phyloP scores from a whole-genome alignment of 306 rosid species.

The Luffa aegyptiaca region DNA sequence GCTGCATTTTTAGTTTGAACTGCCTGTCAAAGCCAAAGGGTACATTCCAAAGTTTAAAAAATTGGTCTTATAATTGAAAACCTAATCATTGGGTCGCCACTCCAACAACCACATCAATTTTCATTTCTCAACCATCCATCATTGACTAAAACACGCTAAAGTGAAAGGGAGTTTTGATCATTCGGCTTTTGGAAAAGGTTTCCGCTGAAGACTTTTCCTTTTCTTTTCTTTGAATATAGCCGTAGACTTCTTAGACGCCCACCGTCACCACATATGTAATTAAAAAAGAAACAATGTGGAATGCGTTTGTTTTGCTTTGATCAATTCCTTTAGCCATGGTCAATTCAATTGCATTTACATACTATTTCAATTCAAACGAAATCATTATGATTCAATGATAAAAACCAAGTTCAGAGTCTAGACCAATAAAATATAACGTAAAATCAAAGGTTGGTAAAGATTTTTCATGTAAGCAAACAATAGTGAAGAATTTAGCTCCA shows the following conservation, averaged over 20 bases:
- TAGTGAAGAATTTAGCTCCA: neutral
- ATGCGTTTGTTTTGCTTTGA: neutral
- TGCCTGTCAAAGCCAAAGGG: slow-evolving; percentile 15
- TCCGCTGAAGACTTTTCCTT: neutral
- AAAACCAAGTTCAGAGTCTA: neutral
- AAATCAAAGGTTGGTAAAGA: neutral
- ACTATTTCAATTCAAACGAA: neutral
- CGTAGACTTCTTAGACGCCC: neutral
- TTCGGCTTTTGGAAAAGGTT: neutral
- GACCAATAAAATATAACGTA: neutral
- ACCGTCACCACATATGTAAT: neutral
- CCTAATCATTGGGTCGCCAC: neutral
- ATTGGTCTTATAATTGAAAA: neutral
- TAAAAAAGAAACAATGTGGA: neutral
- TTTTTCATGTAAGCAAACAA: neutral
- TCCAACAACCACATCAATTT: neutral
- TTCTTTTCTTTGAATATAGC: neutral
- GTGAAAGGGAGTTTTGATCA: neutral
- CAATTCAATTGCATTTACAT: neutral
- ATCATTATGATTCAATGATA: neutral
- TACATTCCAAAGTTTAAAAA: neutral
- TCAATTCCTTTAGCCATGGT: neutral
- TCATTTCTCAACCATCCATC: neutral
- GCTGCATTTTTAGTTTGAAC: slow-evolving; percentile 30
- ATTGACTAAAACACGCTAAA: neutral